Evolutionary conservation across 176 grass and related monocot genomes (phyloP).

Genomic region (Tillandsia leiboldiana): DNA sequence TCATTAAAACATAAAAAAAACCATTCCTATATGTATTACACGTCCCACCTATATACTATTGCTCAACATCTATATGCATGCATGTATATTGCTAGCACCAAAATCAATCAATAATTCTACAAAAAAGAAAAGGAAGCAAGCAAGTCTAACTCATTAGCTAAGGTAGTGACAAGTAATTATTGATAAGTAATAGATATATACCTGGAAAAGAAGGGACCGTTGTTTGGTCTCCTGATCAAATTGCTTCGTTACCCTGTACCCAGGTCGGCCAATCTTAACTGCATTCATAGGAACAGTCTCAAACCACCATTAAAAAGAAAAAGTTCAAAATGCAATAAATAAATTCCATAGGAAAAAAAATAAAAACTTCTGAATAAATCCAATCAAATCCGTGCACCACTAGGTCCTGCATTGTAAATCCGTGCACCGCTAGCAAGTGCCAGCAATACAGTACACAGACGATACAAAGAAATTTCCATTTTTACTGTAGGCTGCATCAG

Average conservation of each 20-base stretch:
- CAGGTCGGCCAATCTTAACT: constrained; percentile 97
- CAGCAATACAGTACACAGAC: no score
- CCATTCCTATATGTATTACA: no score
- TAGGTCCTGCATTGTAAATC: no score
- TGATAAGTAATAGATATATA: constrained; percentile 10
- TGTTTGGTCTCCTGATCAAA: constrained; percentile 84
- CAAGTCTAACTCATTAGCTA: no score
- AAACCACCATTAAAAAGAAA: constrained; percentile 7
- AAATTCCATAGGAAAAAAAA: neutral
- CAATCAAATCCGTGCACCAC: no score
- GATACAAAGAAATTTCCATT: no score
- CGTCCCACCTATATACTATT: no score
- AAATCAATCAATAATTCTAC: neutral
- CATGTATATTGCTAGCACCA: neutral
- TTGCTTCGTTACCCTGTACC: constrained; percentile 88
- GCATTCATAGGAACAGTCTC: constrained; percentile 27
- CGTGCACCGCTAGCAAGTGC: no score
- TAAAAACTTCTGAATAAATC: neutral
- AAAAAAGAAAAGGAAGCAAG: neutral
- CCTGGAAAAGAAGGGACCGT: constrained; percentile 88
- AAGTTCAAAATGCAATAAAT: neutral
- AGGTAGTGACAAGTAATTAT: neutral
- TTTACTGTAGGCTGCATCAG: no score
- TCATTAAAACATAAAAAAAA: no score
- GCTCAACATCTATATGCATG: no score